Base-by-base conservation (phyloP, 306 rosid genomes). In the Vicia sativa region DNA sequence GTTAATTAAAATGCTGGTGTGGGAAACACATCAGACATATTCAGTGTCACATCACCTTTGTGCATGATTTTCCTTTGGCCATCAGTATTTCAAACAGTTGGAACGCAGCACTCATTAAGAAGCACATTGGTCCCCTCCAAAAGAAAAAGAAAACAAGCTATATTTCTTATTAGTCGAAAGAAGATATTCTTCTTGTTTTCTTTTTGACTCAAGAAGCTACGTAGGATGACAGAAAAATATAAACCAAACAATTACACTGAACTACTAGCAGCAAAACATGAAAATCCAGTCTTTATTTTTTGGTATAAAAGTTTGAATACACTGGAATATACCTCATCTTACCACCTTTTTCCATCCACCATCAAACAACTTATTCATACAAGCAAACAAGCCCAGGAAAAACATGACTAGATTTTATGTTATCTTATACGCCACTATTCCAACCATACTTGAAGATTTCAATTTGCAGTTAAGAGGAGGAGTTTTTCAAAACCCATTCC, bases 401-500 rank as follows among this genome's bases (percentile, higher is more conserved):
- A 13, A 63, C 69, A 74, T 45, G 65, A 11, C 55, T 16, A 34
- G 12, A 38, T 21, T 79, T 79, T 43, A 29, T 65, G 45, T 52
- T 74, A 60, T 71, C 71, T 68, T 35, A 29, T 46, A 38, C 7
- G 50, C 62, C 56, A 41, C 14, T 13, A 44, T 31, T 23, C 31
- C 41, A 68, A 44, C 18, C 14, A 29, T 26, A 2, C 16, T 68
- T 60, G 46, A 60, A 26, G 38, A 70, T 57, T 29, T 65, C 62
- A 49, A 29, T 41, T 60, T 21, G 15, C 31, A 19, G 31, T 21
- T 52, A 37, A 12, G 81, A 85, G 42, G 91, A 85, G 42, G 91
- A 77, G 19, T 95, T 88, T 74, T 84, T 90, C 86, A 85, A 69
- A 74, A 90, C 92, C 99, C 99, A 95, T 74, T 95, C 97, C n/a